Evolutionary conservation across 2,329 filamentous ascomycete genomes (phyloP).

Genomic region (Aspergillus pseudonomiae): DNA sequence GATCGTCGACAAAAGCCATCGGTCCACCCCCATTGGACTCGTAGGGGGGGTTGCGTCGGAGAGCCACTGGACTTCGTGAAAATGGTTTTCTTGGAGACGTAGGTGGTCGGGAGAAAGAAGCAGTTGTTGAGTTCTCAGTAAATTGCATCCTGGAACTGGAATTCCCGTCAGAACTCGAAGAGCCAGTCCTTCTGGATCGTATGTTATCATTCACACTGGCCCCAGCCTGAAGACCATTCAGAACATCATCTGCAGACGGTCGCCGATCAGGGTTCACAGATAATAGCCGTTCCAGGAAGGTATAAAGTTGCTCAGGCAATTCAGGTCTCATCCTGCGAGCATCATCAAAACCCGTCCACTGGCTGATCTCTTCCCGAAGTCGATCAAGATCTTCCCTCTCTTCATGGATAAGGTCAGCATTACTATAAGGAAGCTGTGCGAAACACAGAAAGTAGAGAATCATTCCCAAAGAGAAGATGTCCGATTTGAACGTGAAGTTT

Average conservation of each 20-base stretch:
- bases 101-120: constrained; percentile 30
- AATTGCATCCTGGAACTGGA: constrained; percentile 42
- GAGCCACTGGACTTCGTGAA: constrained; percentile 22
- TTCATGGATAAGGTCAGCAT: constrained; percentile 82
- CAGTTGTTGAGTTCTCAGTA: constrained; percentile 38
- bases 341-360: constrained; percentile 85
- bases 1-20: constrained; percentile 20
- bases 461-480: constrained; percentile 98
- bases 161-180: constrained; percentile 36
- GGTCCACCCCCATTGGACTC: constrained; percentile 26
- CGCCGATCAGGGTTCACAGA: constrained; percentile 75
- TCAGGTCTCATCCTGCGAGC: constrained; percentile 75
- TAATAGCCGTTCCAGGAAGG: constrained; percentile 77
- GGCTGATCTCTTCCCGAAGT: constrained; percentile 80
- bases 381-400: constrained; percentile 89
- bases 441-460: constrained; percentile 99
- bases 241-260: constrained; percentile 83
- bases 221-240: constrained; percentile 74
- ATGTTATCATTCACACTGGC: constrained; percentile 52
- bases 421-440: constrained; percentile 79
- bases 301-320: constrained; percentile 82
- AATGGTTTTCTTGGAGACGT: constrained; percentile 32
- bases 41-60: constrained; percentile 31
- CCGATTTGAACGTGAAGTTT: constrained; percentile 95
- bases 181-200: constrained; percentile 39